phyloP scores from a whole-genome alignment of 768 basidiomycete species.

The Dioszegia aurantiaca region DNA sequence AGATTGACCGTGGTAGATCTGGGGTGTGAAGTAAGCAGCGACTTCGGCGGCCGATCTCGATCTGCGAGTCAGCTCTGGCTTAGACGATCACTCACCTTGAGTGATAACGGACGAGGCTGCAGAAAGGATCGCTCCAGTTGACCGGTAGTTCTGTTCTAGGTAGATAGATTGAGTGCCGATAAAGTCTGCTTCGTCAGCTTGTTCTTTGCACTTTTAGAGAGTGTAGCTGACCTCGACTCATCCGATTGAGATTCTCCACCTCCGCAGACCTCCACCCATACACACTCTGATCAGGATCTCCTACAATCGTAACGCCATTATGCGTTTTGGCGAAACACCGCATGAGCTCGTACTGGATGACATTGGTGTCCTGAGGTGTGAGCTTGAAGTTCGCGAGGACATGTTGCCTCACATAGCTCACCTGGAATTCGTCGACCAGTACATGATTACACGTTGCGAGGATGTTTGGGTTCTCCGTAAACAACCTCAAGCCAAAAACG shows the following conservation, averaged over 20 bases:
- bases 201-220: not conserved
- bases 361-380: conserved; percentile 68
- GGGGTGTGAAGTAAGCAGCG: conserved; percentile 67
- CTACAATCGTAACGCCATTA: conserved; percentile 71
- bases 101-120: conserved; percentile 74
- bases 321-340: conserved; percentile 60
- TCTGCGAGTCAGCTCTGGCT: conserved; percentile 56
- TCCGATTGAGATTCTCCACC: conserved; percentile 68
- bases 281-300: conserved; percentile 89
- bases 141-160: conserved; percentile 83
- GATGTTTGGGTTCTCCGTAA: conserved; percentile 57
- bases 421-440: conserved; percentile 78
- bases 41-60: conserved; percentile 70
- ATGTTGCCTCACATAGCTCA: conserved; percentile 13
- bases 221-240: conserved; percentile 61
- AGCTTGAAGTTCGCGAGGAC: not conserved
- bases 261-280: conserved; percentile 85
- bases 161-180: conserved; percentile 64
- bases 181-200: conserved; percentile 59
- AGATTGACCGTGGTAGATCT: conserved; percentile 63
- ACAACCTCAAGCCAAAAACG: conserved; percentile 67
- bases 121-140: conserved; percentile 70
- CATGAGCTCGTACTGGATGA: conserved; percentile 77
- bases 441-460: conserved; percentile 66
- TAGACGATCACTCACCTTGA: conserved; percentile 60